Evolutionary conservation across 495 filamentous ascomycete species (phyloP).

Genomic region (Aspergillus funiculosus): DNA sequence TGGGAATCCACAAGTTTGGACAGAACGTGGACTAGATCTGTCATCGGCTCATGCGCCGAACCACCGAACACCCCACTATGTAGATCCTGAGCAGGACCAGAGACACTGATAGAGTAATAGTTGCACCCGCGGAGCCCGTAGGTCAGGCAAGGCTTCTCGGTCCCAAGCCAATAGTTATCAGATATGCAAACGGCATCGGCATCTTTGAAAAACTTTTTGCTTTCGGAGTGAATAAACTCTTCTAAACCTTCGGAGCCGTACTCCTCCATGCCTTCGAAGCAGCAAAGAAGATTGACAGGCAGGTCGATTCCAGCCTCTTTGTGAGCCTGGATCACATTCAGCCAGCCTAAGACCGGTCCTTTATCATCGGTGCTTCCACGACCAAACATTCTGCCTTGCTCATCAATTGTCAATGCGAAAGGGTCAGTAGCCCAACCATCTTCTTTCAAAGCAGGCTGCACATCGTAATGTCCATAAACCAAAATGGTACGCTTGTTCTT

Average conservation of each 20-base stretch:
- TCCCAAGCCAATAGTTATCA: conserved; percentile 99
- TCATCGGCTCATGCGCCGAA: conserved; percentile 96
- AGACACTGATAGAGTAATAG: conserved; percentile 87
- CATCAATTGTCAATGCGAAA: conserved; percentile 81
- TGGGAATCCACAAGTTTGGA: conserved; percentile 77
- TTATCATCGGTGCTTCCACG: conserved; percentile 97
- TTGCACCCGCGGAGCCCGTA: conserved; percentile 97
- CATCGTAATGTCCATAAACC: conserved; percentile 98
- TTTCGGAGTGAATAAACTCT: conserved; percentile 84
- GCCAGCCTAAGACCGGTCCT: conserved; percentile 94
- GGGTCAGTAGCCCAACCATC: conserved; percentile 98
- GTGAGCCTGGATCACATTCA: conserved; percentile 97
- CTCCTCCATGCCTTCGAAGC: conserved; percentile 99
- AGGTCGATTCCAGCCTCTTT: conserved; percentile 88
- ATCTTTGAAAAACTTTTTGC: conserved; percentile 86
- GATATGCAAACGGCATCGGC: conserved; percentile 96
- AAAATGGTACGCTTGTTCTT: conserved; percentile 88
- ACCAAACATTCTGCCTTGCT: conserved; percentile 89
- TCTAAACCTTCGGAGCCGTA: conserved; percentile 96
- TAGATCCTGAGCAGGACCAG: conserved; percentile 85
- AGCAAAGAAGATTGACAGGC: conserved; percentile 98
- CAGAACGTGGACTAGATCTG: conserved; percentile 78
- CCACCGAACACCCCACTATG: conserved; percentile 97
- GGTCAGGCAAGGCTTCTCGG: conserved; percentile 94
- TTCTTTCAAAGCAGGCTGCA: conserved; percentile 87